phyloP scores from a whole-genome alignment of 2,329 filamentous ascomycete species.

The Sporothrix globosa region DNA sequence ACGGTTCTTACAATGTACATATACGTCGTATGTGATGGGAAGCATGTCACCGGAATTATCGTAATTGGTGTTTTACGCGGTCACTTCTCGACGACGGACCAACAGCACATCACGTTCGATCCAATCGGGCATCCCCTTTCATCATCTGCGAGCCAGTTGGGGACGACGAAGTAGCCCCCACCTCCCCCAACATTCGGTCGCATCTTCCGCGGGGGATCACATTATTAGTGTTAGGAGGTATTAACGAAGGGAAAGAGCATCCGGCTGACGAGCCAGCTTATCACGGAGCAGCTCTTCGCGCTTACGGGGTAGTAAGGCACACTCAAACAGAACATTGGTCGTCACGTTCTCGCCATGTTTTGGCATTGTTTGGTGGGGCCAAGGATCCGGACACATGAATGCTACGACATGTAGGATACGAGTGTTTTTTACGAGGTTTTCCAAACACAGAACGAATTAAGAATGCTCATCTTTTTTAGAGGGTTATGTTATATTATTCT shows the following conservation, averaged over 20 bases:
- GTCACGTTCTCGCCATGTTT: neutral
- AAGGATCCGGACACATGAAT: neutral
- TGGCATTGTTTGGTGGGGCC: neutral
- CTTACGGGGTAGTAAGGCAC: neutral
- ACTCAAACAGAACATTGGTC: neutral
- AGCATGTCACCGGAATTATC: too few species aligned
- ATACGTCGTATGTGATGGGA: too few species aligned
- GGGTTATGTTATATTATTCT: neutral
- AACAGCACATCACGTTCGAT: neutral
- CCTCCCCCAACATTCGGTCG: too few species aligned
- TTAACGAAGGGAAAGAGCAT: neutral
- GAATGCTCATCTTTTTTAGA: too few species aligned
- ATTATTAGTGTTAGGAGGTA: neutral
- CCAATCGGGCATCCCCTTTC: constrained; percentile 18
- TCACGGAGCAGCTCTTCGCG: constrained; percentile 1
- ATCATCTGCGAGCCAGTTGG: neutral
- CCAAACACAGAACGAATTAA: too few species aligned
- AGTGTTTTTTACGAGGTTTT: too few species aligned
- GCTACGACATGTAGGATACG: neutral
- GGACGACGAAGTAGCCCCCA: neutral
- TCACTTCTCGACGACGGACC: neutral
- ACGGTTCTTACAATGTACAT: too few species aligned
- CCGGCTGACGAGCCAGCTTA: neutral
- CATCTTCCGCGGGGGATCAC: neutral
- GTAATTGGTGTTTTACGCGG: too few species aligned